These are phyloP conservation scores for Penicillium paxilli DNA, from an alignment of 495 filamentous ascomycete species.

Conservation along the genomic window DNA sequence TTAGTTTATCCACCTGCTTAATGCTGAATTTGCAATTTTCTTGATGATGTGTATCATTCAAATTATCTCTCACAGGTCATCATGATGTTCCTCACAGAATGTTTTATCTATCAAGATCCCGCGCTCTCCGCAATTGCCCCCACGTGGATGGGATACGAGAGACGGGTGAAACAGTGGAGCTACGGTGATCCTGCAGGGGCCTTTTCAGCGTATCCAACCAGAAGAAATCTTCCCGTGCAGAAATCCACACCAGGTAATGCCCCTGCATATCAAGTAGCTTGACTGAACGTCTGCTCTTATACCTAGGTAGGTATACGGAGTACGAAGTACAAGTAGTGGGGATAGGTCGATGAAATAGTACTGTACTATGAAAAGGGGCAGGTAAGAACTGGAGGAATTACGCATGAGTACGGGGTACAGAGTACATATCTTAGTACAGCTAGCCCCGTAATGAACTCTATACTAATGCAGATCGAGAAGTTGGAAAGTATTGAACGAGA, in stretches of 20 bases:
- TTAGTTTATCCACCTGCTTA: too few relatives aligned
- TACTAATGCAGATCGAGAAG: too few relatives aligned
- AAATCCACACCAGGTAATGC: background rate
- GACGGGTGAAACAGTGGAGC: constrained; percentile 4
- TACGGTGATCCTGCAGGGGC: constrained; percentile 4
- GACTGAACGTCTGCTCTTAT: background rate
- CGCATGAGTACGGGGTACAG: too few relatives aligned
- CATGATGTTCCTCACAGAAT: background rate
- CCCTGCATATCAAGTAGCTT: constrained; percentile 1
- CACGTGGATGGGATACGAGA: constrained; percentile 4
- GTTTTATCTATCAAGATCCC: background rate
- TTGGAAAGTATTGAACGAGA: background rate
- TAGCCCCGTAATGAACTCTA: too few relatives aligned
- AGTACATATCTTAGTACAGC: too few relatives aligned
- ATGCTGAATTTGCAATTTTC: too few relatives aligned
- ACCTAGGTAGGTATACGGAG: background rate
- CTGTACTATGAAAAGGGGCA: background rate
- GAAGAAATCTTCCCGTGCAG: background rate
- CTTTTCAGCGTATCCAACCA: background rate
- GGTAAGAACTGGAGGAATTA: too few relatives aligned
- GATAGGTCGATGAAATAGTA: too few relatives aligned
- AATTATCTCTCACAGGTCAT: too few relatives aligned
- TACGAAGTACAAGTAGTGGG: background rate
- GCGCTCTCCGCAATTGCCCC: background rate
- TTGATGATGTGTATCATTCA: too few relatives aligned